Percentiles rank a stretch among this genome's conserved stretches.
phyloP scores from a whole-genome alignment of 164 flowering plant genomes.

The Euptelea pleiosperma region DNA sequence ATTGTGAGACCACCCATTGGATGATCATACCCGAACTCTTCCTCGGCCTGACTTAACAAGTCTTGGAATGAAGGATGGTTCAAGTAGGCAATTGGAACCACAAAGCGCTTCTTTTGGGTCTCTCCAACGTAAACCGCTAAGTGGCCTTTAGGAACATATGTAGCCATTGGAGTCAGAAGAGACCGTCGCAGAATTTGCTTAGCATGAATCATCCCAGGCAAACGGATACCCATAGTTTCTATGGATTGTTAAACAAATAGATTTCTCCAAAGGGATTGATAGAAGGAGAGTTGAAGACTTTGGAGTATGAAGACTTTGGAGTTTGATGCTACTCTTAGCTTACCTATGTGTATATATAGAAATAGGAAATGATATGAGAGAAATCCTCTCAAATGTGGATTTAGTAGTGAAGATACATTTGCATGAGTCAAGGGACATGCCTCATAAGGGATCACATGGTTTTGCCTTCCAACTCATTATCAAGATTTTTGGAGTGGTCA shows the following conservation, averaged over 20 bases:
- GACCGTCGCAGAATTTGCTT: constrained; percentile 16
- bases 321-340: background rate
- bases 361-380: background rate
- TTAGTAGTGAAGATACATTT: too few species aligned
- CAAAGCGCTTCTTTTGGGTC: constrained; percentile 30
- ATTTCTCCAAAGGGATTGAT: background rate
- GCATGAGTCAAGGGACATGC: constrained; percentile 8
- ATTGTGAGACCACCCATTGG: constrained; percentile 49
- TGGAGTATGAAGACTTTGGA: background rate
- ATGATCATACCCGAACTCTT: constrained; percentile 46
- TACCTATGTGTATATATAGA: constrained; percentile 1
- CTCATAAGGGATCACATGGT: constrained; percentile 15
- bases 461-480: background rate
- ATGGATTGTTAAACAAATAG: background rate
- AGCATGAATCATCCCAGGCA: constrained; percentile 14
- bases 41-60: constrained; percentile 36
- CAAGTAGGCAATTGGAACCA: constrained; percentile 41
- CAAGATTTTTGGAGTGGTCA: background rate
- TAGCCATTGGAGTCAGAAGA: background rate
- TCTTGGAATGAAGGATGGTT: constrained; percentile 41
- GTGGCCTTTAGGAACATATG: constrained; percentile 32
- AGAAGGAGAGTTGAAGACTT: background rate
- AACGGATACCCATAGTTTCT: constrained; percentile 19
- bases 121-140: constrained; percentile 43
- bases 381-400: background rate